Conservation (phyloP, 2,329 filamentous ascomycete genomes). For the Cladosporium sp. region DNA sequence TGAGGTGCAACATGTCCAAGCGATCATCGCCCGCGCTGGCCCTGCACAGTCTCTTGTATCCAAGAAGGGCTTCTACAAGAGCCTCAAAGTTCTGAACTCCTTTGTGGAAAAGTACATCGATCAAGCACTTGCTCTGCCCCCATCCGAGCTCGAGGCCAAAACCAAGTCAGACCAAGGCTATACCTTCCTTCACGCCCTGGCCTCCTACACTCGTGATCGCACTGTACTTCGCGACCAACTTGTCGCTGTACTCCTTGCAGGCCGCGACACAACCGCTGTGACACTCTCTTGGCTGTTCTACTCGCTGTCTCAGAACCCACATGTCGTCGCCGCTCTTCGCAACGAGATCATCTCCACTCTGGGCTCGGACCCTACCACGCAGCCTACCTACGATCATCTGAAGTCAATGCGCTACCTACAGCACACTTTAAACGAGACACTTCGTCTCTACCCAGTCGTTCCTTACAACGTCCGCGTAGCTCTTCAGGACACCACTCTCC, state of each 20-base stretch:
- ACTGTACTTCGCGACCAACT: slow-evolving; percentile 78
- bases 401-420: slow-evolving; percentile 81
- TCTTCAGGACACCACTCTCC: slow-evolving; percentile 45
- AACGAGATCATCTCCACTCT: slow-evolving; percentile 66
- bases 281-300: slow-evolving; percentile 80
- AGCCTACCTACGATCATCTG: slow-evolving; percentile 69
- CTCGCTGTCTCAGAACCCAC: slow-evolving; percentile 69
- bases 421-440: slow-evolving; percentile 40
- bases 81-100: slow-evolving; percentile 65
- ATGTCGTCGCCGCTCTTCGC: slow-evolving; percentile 64
- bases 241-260: slow-evolving; percentile 75
- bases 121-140: slow-evolving; percentile 62
- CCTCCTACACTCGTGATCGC: slow-evolving; percentile 66
- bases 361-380: slow-evolving; percentile 50
- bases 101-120: slow-evolving; percentile 79
- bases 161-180: slow-evolving; percentile 68
- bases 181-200: slow-evolving; percentile 83
- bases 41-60: slow-evolving; percentile 62
- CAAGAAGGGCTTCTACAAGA: slow-evolving; percentile 57
- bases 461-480: slow-evolving; percentile 48
- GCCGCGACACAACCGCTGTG: slow-evolving; percentile 79
- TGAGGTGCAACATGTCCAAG: slow-evolving; percentile 72
- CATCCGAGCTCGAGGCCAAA: slow-evolving; percentile 68
- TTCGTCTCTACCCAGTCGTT: slow-evolving; percentile 47
- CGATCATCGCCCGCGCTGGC: slow-evolving; percentile 61